Conservation (phyloP, 2,329 filamentous ascomycete genomes). For the Nemania abortiva region DNA sequence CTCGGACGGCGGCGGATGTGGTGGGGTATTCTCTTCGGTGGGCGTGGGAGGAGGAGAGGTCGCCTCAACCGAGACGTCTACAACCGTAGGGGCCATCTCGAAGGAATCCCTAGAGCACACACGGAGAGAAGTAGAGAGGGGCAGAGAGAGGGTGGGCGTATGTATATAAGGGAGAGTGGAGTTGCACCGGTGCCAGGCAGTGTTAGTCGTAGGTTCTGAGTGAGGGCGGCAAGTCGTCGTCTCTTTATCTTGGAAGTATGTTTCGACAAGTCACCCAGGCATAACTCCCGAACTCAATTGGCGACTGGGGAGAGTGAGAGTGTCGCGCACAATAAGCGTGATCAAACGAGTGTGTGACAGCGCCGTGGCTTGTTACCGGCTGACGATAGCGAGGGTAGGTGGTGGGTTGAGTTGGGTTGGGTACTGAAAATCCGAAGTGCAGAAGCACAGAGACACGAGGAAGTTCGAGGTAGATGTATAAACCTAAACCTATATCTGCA, state of each 20-base stretch:
- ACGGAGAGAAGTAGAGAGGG: background rate
- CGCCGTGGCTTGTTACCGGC: constrained; percentile 11
- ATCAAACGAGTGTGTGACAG: constrained; percentile 31
- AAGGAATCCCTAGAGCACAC: background rate
- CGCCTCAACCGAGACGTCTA: constrained; percentile 29
- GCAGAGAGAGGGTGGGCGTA: background rate
- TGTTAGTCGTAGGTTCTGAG: background rate
- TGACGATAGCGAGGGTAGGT: constrained; percentile 19
- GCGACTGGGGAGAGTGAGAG: background rate
- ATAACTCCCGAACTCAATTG: constrained; percentile 19
- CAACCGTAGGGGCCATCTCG: constrained; percentile 30
- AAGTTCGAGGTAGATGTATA: background rate
- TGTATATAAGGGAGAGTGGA: background rate
- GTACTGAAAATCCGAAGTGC: background rate
- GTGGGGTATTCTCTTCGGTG: constrained; percentile 39
- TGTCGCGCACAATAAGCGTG: constrained; percentile 7
- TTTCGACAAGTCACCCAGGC: constrained; percentile 1
- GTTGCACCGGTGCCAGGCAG: background rate
- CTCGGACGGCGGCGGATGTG: constrained; percentile 43
- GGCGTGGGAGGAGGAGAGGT: constrained; percentile 38
- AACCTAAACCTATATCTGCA: background rate
- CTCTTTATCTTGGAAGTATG: constrained; percentile 5
- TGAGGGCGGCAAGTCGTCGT: background rate
- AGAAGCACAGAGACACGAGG: background rate
- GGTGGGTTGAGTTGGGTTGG: constrained; percentile 9